phyloP scores from a whole-genome alignment of 441 rosid species.

The Pelargonium australe region DNA sequence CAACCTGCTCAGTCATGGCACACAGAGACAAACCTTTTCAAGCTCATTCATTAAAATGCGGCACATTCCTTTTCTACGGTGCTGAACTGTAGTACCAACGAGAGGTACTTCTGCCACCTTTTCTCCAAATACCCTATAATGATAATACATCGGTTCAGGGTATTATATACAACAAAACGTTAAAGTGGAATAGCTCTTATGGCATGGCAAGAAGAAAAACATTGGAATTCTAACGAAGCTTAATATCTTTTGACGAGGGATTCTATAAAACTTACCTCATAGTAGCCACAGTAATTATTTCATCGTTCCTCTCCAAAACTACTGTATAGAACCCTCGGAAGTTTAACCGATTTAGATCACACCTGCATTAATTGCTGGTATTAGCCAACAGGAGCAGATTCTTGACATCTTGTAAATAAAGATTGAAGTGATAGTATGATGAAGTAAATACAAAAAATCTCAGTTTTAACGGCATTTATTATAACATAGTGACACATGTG shows the following conservation, averaged over 20 bases:
- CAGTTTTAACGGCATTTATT: not conserved
- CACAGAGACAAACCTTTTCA: constrained; percentile 42
- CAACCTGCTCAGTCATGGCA: not conserved
- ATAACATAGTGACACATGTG: not conserved
- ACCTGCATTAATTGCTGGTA: constrained; percentile 36
- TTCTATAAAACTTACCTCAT: constrained; percentile 46
- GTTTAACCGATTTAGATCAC: constrained; percentile 58
- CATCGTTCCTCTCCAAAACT: constrained; percentile 64
- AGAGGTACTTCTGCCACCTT: constrained; percentile 80
- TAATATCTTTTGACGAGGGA: constrained; percentile 5
- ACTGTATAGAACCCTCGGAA: constrained; percentile 76
- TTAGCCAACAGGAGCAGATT: constrained; percentile 5
- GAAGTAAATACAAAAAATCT: not conserved
- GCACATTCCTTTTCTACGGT: constrained; percentile 71
- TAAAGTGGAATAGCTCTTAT: constrained; percentile 2
- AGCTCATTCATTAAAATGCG: constrained; percentile 59
- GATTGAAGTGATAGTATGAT: not conserved
- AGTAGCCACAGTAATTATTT: constrained; percentile 56
- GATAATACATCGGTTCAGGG: constrained; percentile 18
- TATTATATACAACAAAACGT: constrained; percentile 11
- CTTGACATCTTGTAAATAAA: not conserved
- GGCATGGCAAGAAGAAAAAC: not conserved
- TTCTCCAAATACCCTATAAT: constrained; percentile 53
- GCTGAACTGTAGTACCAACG: constrained; percentile 67
- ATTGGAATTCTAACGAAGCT: not conserved